These are phyloP conservation scores for Coniochaeta ligniaria DNA, from an alignment of 2,329 filamentous ascomycete species.

Conservation along the genomic window DNA sequence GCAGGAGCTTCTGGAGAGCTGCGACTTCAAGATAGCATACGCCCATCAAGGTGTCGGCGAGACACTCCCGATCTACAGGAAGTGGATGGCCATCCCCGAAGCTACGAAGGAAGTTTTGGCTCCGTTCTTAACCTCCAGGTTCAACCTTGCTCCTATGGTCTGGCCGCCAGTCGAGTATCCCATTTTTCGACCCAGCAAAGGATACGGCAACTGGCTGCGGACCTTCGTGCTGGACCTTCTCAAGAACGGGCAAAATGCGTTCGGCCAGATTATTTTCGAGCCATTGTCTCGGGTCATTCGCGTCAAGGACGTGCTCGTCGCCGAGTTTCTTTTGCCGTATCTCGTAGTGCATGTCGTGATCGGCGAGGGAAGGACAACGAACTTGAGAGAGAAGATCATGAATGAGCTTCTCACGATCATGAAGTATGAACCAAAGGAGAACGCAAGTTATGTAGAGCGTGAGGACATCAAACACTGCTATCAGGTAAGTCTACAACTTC, in stretches of 20 bases:
- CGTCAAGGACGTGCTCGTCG: constrained; percentile 77
- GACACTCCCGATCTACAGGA: constrained; percentile 55
- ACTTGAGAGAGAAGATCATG: constrained; percentile 55
- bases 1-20: constrained; percentile 79
- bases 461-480: constrained; percentile 81
- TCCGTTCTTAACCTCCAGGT: constrained; percentile 81
- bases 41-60: constrained; percentile 35
- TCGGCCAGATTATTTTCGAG: constrained; percentile 71
- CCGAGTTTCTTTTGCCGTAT: constrained; percentile 85
- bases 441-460: constrained; percentile 51
- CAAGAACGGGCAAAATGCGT: constrained; percentile 65
- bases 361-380: constrained; percentile 45
- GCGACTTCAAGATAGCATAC: constrained; percentile 59
- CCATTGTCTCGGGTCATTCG: constrained; percentile 76
- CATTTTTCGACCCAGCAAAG: constrained; percentile 61
- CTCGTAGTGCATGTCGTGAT: constrained; percentile 77
- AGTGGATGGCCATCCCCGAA: constrained; percentile 75
- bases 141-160: constrained; percentile 60
- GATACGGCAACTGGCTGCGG: constrained; percentile 77
- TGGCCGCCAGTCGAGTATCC: constrained; percentile 61
- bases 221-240: constrained; percentile 76
- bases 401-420: constrained; percentile 70
- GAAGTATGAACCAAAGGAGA: constrained; percentile 44
- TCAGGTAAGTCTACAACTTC: constrained; percentile 49
- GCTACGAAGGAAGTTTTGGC: constrained; percentile 73